Evolutionary conservation across 2,329 filamentous ascomycete genomes (phyloP).

Genomic region (Geosmithia morbida): DNA sequence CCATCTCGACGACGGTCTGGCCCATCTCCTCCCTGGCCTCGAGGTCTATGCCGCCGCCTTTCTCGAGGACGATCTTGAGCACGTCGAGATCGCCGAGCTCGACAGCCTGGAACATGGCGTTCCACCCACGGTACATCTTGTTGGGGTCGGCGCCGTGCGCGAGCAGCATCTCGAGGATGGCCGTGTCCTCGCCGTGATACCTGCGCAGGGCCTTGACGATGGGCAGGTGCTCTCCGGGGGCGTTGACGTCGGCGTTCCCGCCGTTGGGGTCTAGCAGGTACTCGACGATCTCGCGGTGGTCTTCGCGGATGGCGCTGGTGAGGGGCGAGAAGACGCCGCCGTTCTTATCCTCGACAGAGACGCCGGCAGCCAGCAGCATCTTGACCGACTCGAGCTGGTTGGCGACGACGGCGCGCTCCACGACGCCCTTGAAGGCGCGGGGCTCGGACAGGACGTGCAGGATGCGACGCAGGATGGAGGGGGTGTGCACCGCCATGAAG

Average conservation of each 20-base stretch:
- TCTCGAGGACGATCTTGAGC: conserved; percentile 34
- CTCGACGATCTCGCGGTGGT: conserved; percentile 42
- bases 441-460: conserved; percentile 42
- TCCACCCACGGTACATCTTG: conserved; percentile 52
- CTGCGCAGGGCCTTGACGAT: conserved; percentile 55
- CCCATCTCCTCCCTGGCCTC: conserved; percentile 37
- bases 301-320: conserved; percentile 52
- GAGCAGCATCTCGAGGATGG: conserved; percentile 48
- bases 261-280: conserved; percentile 47
- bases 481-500: conserved; percentile 51
- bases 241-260: conserved; percentile 41
- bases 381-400: conserved; percentile 54
- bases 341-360: conserved; percentile 57
- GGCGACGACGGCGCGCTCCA: conserved; percentile 54
- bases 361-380: conserved; percentile 46
- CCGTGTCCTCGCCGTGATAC: conserved; percentile 37
- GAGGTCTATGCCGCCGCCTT: conserved; percentile 31
- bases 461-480: conserved; percentile 43
- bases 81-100: conserved; percentile 46
- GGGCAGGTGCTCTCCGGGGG: conserved; percentile 55
- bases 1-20: conserved; percentile 40
- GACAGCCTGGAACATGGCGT: conserved; percentile 48
- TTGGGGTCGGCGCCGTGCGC: conserved; percentile 53
- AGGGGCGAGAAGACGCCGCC: conserved; percentile 58
- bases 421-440: conserved; percentile 48